Conservation (phyloP, 2,329 filamentous ascomycete genomes). For the Alternaria sp. region DNA sequence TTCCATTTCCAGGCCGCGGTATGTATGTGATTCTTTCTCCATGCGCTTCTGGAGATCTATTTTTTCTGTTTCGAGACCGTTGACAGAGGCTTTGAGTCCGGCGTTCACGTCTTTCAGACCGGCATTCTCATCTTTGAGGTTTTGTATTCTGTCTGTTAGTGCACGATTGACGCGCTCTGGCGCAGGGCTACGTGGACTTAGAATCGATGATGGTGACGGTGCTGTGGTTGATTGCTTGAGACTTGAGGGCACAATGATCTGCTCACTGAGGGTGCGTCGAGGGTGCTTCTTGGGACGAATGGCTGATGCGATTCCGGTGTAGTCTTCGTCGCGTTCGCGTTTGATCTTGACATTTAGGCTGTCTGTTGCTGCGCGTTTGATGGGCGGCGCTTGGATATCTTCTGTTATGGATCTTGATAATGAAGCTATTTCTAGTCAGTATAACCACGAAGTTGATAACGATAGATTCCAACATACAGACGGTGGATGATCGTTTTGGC, state of each 20-base stretch:
- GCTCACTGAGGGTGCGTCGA: slow-evolving; percentile 30
- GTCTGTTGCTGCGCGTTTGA: slow-evolving; percentile 33
- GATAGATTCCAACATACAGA: slow-evolving; percentile 63
- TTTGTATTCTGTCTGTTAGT: slow-evolving; percentile 27
- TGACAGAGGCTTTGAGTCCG: slow-evolving; percentile 18
- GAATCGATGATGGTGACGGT: slow-evolving; percentile 5
- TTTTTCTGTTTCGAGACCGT: slow-evolving; percentile 15
- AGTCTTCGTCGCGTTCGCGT: slow-evolving; percentile 36
- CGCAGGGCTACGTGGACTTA: slow-evolving; percentile 27
- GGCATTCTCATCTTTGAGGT: slow-evolving; percentile 30
- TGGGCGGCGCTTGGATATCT: slow-evolving; percentile 14
- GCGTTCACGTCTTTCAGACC: slow-evolving; percentile 26
- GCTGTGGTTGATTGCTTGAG: slow-evolving; percentile 18
- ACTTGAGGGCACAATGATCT: slow-evolving; percentile 23
- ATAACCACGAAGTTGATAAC: slow-evolving; percentile 16
- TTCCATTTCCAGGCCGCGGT: slow-evolving; percentile 14
- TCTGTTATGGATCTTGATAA: slow-evolving; percentile 16
- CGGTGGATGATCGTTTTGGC: slow-evolving; percentile 71
- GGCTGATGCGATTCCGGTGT: slow-evolving; percentile 9
- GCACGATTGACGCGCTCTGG: slow-evolving; percentile 30
- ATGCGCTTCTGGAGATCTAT: slow-evolving; percentile 18
- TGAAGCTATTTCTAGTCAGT: slow-evolving; percentile 17
- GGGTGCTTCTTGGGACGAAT: slow-evolving; percentile 29
- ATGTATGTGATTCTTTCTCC: slow-evolving; percentile 14
- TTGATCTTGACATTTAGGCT: slow-evolving; percentile 31